These are phyloP conservation scores for Plantago elongata DNA, from an alignment of 257 asterid genomes.

Conservation along the genomic window DNA sequence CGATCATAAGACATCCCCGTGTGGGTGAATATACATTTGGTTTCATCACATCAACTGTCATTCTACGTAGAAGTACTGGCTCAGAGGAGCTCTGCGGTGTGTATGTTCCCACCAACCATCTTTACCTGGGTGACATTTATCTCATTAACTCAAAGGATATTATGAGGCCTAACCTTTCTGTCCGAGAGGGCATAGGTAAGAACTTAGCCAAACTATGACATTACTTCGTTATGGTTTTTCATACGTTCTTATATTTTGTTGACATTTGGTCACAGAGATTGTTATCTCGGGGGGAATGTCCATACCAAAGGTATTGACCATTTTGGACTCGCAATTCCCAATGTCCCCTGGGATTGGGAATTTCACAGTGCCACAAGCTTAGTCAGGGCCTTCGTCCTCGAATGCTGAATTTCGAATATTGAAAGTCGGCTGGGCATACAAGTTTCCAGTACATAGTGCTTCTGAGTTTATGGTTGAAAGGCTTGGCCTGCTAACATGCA, in stretches of 20 bases:
- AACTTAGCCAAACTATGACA: neutral
- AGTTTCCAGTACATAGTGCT: neutral
- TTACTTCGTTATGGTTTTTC: neutral
- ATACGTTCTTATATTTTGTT: neutral
- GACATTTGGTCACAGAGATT: constrained; percentile 47
- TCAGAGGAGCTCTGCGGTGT: constrained; percentile 79
- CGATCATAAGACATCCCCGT: constrained; percentile 72
- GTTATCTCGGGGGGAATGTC: constrained; percentile 82
- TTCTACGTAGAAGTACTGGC: constrained; percentile 54
- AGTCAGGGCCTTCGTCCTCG: neutral
- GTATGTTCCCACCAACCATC: constrained; percentile 82
- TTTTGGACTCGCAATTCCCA: constrained; percentile 39
- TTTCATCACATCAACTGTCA: constrained; percentile 65
- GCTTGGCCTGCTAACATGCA: neutral
- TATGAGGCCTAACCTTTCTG: constrained; percentile 72
- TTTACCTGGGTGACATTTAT: constrained; percentile 79
- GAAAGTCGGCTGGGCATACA: too few species aligned
- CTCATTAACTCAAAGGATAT: constrained; percentile 69
- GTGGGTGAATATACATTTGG: constrained; percentile 77
- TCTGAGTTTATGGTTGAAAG: neutral
- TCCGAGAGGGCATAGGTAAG: constrained; percentile 80
- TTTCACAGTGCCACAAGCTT: constrained; percentile 46
- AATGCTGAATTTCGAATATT: neutral
- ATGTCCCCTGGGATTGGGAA: constrained; percentile 62
- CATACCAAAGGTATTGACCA: constrained; percentile 57